Percentiles rank a stretch among this genome's conserved stretches.
phyloP scores from a whole-genome alignment of 2,329 filamentous ascomycete species.

The Exutisphaerella laricina region DNA sequence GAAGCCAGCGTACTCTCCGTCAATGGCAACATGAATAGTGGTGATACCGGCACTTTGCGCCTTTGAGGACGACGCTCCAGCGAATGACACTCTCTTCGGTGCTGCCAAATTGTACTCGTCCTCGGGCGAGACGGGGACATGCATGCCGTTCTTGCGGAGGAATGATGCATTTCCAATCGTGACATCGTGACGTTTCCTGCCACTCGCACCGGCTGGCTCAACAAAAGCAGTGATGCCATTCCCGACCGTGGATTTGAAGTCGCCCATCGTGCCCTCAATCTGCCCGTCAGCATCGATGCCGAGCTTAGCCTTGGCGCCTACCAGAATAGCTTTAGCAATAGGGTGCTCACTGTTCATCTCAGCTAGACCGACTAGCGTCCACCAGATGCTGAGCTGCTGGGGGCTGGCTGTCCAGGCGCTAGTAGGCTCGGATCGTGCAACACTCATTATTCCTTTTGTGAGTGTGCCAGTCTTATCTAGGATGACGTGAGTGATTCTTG shows the following conservation, averaged over 20 bases:
- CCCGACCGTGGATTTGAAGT: constrained; percentile 78
- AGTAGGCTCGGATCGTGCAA: constrained; percentile 64
- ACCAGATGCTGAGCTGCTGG: constrained; percentile 74
- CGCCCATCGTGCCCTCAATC: constrained; percentile 76
- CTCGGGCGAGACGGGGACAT: constrained; percentile 49
- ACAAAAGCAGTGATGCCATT: constrained; percentile 78
- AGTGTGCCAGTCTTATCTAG: constrained; percentile 96
- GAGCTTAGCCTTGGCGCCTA: constrained; percentile 68
- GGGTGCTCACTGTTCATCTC: constrained; percentile 96
- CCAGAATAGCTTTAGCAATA: constrained; percentile 80
- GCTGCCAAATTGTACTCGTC: constrained; percentile 47
- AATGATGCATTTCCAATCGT: constrained; percentile 77
- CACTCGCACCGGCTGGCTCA: constrained; percentile 64
- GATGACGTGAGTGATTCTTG: constrained; percentile 82
- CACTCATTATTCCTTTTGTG: constrained; percentile 92
- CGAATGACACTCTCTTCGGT: constrained; percentile 13
- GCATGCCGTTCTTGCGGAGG: constrained; percentile 64
- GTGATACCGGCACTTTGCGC: constrained; percentile 66
- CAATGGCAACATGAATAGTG: constrained; percentile 85
- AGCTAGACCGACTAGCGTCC: constrained; percentile 90
- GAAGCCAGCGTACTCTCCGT: constrained; percentile 72
- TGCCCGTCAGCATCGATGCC: constrained; percentile 64
- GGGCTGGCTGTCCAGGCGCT: constrained; percentile 64
- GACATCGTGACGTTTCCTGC: constrained; percentile 69
- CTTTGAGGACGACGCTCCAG: constrained; percentile 31